Conservation (phyloP, 768 basidiomycete genomes). For the Galerina sulciceps region DNA sequence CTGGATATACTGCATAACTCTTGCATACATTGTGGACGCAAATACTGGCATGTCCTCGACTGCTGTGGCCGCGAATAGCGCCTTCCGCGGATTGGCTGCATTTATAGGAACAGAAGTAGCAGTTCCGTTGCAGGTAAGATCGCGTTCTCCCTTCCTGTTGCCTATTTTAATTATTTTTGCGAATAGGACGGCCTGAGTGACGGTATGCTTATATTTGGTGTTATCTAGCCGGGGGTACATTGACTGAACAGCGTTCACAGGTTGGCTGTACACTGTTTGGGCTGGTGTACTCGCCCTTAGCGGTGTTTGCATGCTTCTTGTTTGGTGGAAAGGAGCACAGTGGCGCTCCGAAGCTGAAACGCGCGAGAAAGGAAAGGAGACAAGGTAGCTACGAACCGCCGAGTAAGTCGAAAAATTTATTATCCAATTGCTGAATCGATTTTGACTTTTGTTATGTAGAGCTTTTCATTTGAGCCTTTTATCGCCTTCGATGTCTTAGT, state of each 20-base stretch:
- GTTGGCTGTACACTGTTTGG: constrained; percentile 76
- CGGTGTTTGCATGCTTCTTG: constrained; percentile 61
- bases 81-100: constrained; percentile 73
- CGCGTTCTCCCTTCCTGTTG: neutral
- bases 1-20: constrained; percentile 44
- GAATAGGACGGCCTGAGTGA: constrained; percentile 70
- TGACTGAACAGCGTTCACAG: constrained; percentile 25
- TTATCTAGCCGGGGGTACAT: neutral
- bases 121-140: constrained; percentile 66
- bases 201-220: constrained; percentile 41
- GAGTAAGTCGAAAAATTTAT: too few relatives aligned
- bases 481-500: too few relatives aligned
- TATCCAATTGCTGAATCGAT: too few relatives aligned
- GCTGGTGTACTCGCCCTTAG: constrained; percentile 51
- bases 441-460: too few relatives aligned
- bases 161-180: neutral
- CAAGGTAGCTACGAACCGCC: neutral
- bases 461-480: too few relatives aligned
- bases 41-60: constrained; percentile 81
- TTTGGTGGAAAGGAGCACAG: constrained; percentile 57
- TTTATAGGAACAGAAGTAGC: constrained; percentile 75
- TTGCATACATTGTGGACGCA: constrained; percentile 88
- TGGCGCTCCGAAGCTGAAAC: constrained; percentile 62
- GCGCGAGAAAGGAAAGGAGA: constrained; percentile 32
- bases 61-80: constrained; percentile 78